These are phyloP conservation scores for Cladorrhinum sp. DNA, from an alignment of 2,329 filamentous ascomycete species.

Conservation along the genomic window DNA sequence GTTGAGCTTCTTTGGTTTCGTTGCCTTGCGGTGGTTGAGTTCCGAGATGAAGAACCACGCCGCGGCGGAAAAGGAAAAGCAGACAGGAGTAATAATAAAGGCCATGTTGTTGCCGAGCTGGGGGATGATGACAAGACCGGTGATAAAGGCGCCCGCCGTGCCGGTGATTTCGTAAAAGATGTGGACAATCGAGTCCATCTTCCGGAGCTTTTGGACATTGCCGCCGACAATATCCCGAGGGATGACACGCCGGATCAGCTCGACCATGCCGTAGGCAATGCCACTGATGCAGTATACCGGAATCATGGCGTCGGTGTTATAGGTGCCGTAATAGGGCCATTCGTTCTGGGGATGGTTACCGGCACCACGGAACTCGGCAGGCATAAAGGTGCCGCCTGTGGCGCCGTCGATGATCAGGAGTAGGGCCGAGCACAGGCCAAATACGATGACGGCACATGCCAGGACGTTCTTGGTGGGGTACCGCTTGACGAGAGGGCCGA, in stretches of 20 bases:
- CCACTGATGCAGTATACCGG: constrained; percentile 45
- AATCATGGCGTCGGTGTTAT: constrained; percentile 48
- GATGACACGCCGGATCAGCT: constrained; percentile 49
- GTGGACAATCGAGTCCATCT: constrained; percentile 43
- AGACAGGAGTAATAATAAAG: constrained; percentile 49
- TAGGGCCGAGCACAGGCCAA: constrained; percentile 45
- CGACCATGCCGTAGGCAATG: constrained; percentile 47
- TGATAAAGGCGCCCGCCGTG: constrained; percentile 46
- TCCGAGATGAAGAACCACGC: constrained; percentile 47
- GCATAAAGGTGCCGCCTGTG: constrained; percentile 45
- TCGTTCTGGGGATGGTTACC: constrained; percentile 34
- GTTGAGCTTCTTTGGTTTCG: constrained; percentile 15
- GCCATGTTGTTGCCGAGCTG: constrained; percentile 49
- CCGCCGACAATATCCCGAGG: constrained; percentile 50
- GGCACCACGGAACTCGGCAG: constrained; percentile 23
- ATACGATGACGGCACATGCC: constrained; percentile 41
- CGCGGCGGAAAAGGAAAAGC: constrained; percentile 40
- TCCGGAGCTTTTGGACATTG: constrained; percentile 47
- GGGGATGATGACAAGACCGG: constrained; percentile 48
- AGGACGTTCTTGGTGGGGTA: constrained; percentile 47
- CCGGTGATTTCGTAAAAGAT: constrained; percentile 49
- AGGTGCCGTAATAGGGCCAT: constrained; percentile 45
- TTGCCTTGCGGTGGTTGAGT: constrained; percentile 33
- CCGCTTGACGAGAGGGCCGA: constrained; percentile 43
- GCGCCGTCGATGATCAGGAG: constrained; percentile 47